These are phyloP conservation scores for Viola pubescens DNA, from an alignment of 441 rosid genomes.

Conservation along the genomic window DNA sequence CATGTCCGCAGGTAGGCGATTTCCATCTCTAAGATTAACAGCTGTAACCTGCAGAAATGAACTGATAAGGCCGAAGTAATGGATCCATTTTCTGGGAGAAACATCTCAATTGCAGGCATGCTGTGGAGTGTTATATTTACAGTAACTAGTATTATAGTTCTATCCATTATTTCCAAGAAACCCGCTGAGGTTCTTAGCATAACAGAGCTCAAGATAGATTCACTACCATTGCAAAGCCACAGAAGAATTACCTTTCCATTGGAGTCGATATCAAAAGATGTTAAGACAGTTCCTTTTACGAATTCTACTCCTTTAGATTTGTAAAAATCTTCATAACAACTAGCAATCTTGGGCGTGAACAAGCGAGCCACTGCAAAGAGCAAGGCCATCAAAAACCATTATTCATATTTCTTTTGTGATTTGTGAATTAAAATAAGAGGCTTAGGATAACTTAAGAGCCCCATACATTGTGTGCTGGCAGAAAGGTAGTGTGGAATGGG, in stretches of 20 bases:
- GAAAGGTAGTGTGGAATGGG: neutral
- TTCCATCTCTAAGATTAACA: slow-evolving; percentile 81
- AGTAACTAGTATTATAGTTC: no score
- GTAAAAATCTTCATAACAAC: slow-evolving; percentile 73
- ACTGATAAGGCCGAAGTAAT: neutral
- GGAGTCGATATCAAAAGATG: slow-evolving; percentile 73
- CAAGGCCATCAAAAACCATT: neutral
- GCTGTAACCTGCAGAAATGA: slow-evolving; percentile 55
- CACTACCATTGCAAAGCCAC: neutral
- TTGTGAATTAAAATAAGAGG: neutral
- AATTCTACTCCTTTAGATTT: slow-evolving; percentile 79
- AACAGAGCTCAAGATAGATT: neutral
- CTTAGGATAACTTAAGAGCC: neutral
- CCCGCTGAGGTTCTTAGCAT: neutral
- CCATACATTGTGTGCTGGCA: neutral
- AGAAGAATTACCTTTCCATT: slow-evolving; percentile 44
- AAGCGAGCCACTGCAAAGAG: slow-evolving; percentile 73
- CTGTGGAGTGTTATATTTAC: no score
- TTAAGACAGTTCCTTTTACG: slow-evolving; percentile 76
- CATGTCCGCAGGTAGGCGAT: slow-evolving; percentile 59
- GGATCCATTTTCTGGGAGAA: neutral
- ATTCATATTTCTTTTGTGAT: neutral
- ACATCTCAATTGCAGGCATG: neutral
- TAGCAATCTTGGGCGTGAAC: slow-evolving; percentile 82
- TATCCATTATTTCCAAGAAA: neutral